Evolutionary conservation across 176 grass and related monocot species (phyloP).

Genomic region (Avena insularis): DNA sequence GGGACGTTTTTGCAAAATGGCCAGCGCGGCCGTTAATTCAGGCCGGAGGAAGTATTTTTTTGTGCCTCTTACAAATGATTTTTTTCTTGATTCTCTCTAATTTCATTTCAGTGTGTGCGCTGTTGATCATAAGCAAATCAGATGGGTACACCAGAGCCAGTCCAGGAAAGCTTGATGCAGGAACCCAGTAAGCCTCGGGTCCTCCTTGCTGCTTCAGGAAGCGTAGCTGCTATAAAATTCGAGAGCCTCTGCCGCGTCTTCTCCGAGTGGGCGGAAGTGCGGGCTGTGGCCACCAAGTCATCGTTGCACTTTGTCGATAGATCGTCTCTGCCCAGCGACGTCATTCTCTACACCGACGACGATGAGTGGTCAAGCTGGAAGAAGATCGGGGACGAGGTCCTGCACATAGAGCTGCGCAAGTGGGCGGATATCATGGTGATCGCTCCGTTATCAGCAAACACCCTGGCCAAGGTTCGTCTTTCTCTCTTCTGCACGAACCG

Average conservation of each 20-base stretch:
- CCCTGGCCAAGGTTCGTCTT: constrained; percentile 75
- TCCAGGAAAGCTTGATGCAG: constrained; percentile 46
- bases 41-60: too few species aligned
- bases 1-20: too few species aligned
- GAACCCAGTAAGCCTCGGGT: constrained; percentile 64
- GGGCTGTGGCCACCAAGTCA: constrained; percentile 69
- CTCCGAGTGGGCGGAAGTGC: constrained; percentile 86
- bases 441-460: constrained; percentile 88
- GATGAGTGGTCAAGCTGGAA: constrained; percentile 97
- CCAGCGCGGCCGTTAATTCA: too few species aligned
- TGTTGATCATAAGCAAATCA: constrained; percentile 21
- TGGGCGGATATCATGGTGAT: constrained; percentile 96
- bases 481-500: not conserved
- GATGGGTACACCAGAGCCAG: constrained; percentile 56
- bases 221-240: constrained; percentile 96
- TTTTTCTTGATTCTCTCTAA: not conserved
- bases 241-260: constrained; percentile 79
- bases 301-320: constrained; percentile 77
- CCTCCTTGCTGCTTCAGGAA: constrained; percentile 86
- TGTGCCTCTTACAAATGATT: not conserved
- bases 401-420: constrained; percentile 93
- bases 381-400: constrained; percentile 87
- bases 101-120: constrained; percentile 10
- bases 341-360: constrained; percentile 77
- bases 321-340: constrained; percentile 59